Evolutionary conservation across 2,329 filamentous ascomycete genomes (phyloP).

Genomic region (Ophiostoma tasmaniense): DNA sequence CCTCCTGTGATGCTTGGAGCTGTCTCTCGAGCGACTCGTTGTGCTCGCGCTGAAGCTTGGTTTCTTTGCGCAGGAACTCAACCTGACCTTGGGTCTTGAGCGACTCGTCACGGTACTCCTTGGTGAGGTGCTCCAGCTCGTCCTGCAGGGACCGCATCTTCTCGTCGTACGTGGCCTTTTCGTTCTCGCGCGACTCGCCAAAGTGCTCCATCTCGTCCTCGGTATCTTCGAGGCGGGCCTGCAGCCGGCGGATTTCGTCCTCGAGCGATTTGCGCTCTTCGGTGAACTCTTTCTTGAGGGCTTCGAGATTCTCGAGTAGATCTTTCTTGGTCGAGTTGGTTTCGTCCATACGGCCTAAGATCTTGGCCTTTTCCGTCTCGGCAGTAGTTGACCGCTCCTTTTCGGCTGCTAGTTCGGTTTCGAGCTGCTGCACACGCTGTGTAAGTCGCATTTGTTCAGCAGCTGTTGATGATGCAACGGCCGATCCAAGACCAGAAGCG

Average conservation of each 20-base stretch:
- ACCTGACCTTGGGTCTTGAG: slow-evolving; percentile 54
- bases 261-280: slow-evolving; percentile 78
- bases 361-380: slow-evolving; percentile 56
- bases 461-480: background rate
- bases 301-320: slow-evolving; percentile 88
- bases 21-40: slow-evolving; percentile 51
- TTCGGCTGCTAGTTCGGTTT: slow-evolving; percentile 50
- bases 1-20: slow-evolving; percentile 47
- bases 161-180: slow-evolving; percentile 62
- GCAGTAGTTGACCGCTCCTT: slow-evolving; percentile 59
- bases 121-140: slow-evolving; percentile 58
- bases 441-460: slow-evolving; percentile 27
- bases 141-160: slow-evolving; percentile 59
- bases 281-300: slow-evolving; percentile 79
- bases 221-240: slow-evolving; percentile 71
- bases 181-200: slow-evolving; percentile 73
- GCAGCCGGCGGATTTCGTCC: slow-evolving; percentile 67
- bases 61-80: slow-evolving; percentile 54
- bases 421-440: slow-evolving; percentile 41
- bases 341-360: slow-evolving; percentile 67
- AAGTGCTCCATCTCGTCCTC: slow-evolving; percentile 88
- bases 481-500: background rate
- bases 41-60: slow-evolving; percentile 50
- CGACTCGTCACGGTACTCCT: slow-evolving; percentile 48
- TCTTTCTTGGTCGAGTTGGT: slow-evolving; percentile 88